These are phyloP conservation scores for Claviceps cyperi DNA, from an alignment of 2,329 filamentous ascomycete genomes.

Conservation along the genomic window DNA sequence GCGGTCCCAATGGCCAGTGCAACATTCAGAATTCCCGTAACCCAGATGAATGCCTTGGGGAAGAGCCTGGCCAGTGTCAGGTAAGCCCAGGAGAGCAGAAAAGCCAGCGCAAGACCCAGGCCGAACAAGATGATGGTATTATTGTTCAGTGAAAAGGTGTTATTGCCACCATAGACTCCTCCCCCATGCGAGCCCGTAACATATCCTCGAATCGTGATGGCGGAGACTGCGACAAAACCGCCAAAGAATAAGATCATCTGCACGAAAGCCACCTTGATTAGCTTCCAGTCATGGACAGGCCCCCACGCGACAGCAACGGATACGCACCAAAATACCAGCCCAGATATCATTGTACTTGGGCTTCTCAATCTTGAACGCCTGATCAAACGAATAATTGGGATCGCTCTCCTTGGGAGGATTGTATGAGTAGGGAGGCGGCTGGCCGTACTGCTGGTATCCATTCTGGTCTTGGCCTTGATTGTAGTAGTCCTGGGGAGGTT, in stretches of 20 bases:
- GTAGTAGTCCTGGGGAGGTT: conserved; percentile 6
- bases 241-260: conserved; percentile 55
- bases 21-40: conserved; percentile 80
- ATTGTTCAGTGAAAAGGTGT: conserved; percentile 55
- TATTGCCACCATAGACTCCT: conserved; percentile 57
- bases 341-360: conserved; percentile 88
- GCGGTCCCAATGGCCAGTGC: conserved; percentile 72
- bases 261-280: background rate
- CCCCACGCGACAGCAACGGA: background rate
- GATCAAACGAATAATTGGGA: conserved; percentile 51
- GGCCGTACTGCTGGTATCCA: conserved; percentile 14
- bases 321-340: conserved; percentile 62
- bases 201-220: conserved; percentile 62
- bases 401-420: conserved; percentile 22
- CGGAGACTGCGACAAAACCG: conserved; percentile 67
- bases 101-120: conserved; percentile 59
- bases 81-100: conserved; percentile 64
- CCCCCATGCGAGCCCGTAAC: conserved; percentile 46
- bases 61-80: conserved; percentile 62
- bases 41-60: conserved; percentile 85
- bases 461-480: conserved; percentile 10
- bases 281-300: background rate
- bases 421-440: conserved; percentile 20
- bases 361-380: conserved; percentile 66
- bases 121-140: conserved; percentile 79